Evolutionary conservation across 306 rosid genomes (phyloP).

Genomic region (Cicer bijugum): DNA sequence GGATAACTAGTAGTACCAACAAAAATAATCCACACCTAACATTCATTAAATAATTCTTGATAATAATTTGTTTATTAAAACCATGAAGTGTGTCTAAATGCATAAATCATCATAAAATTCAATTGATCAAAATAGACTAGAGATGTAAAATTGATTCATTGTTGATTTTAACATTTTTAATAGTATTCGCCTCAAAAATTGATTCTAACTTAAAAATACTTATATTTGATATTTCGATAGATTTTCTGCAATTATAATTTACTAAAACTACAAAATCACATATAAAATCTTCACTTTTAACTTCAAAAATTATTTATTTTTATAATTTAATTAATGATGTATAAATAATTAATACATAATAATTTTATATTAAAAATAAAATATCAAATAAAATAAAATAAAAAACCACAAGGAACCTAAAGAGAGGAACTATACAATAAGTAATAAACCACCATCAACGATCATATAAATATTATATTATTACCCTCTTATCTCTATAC

Average conservation of each 20-base stretch:
- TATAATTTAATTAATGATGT: too few species aligned
- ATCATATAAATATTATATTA: conserved; percentile 48
- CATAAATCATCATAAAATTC: conserved; percentile 52
- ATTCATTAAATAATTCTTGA: conserved; percentile 13
- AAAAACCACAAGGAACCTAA: conserved; percentile 43
- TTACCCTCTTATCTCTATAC: conserved; percentile 51
- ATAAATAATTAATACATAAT: too few species aligned
- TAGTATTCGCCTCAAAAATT: too few species aligned
- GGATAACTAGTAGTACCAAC: conserved; percentile 2
- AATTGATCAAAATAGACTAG: not conserved
- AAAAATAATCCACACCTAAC: conserved; percentile 45
- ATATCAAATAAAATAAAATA: conserved; percentile 11
- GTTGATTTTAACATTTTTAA: too few species aligned
- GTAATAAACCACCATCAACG: conserved; percentile 36
- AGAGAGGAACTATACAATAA: conserved; percentile 63
- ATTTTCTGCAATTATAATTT: too few species aligned
- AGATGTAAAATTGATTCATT: too few species aligned
- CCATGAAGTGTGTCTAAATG: conserved; percentile 49
- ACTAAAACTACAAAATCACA: too few species aligned
- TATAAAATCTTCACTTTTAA: too few species aligned
- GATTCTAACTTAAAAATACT: too few species aligned
- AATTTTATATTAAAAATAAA: too few species aligned
- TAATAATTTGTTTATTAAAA: conserved; percentile 51
- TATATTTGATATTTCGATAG: too few species aligned
- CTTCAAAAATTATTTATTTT: too few species aligned